phyloP scores from a whole-genome alignment of 345 rosid species.

The Excoecaria cochinchinensis region DNA sequence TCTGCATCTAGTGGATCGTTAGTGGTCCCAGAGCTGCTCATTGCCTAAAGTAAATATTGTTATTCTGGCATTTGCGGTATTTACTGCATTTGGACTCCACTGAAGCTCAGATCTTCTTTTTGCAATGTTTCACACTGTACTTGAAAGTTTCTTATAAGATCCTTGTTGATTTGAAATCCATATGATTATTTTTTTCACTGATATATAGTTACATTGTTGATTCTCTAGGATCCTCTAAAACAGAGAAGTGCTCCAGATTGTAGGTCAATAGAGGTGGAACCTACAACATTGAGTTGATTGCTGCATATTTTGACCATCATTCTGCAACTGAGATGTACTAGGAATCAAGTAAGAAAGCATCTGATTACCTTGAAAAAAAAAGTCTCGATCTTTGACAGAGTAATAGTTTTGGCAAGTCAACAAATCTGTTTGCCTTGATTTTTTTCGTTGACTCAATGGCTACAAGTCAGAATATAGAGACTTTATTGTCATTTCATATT shows the following conservation, averaged over 20 bases:
- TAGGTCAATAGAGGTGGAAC: neutral
- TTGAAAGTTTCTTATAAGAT: neutral
- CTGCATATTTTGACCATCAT: neutral
- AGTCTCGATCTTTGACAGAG: neutral
- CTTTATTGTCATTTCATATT: too few species aligned
- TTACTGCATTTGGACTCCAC: neutral
- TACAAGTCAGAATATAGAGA: too few species aligned
- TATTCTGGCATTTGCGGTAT: neutral
- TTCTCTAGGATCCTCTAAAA: neutral
- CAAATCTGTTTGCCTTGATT: neutral
- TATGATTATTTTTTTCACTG: neutral
- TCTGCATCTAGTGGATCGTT: neutral
- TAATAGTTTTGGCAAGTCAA: neutral
- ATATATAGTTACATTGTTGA: neutral
- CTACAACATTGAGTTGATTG: neutral
- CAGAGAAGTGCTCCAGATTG: neutral
- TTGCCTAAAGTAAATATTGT: neutral
- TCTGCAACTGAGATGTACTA: neutral
- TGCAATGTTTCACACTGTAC: neutral
- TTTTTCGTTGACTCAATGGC: too few species aligned
- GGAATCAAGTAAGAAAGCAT: neutral
- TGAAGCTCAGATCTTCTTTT: neutral
- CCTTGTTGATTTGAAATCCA: neutral
- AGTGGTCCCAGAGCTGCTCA: neutral
- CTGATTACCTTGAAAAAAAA: neutral